Evolutionary conservation across 768 basidiomycete genomes (phyloP).

Genomic region (Pisolithus tinctorius): DNA sequence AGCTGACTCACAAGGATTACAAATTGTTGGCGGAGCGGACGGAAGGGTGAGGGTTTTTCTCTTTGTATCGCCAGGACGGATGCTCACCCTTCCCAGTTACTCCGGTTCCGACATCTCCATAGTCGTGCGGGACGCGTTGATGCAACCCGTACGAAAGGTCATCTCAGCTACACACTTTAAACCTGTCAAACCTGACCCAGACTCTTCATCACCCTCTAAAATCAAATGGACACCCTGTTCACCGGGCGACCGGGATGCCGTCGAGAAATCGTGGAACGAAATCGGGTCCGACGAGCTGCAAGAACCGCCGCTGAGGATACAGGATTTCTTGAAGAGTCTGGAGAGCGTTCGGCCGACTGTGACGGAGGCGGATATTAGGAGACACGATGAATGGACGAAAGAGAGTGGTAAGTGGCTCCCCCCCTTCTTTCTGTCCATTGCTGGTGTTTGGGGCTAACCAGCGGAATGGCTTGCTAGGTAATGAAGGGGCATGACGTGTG

Average conservation of each 20-base stretch:
- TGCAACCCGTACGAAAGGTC: conserved; percentile 98
- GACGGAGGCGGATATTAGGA: conserved; percentile 77
- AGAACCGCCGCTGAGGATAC: conserved; percentile 76
- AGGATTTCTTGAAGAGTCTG: conserved; percentile 79
- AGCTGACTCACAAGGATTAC: conserved; percentile 74
- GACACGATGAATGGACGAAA: conserved; percentile 77
- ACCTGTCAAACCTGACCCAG: conserved; percentile 28
- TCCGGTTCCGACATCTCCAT: conserved; percentile 95
- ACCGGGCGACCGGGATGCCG: conserved; percentile 79
- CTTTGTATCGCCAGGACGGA: not conserved
- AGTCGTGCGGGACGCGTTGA: conserved; percentile 91
- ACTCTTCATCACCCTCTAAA: conserved; percentile 14
- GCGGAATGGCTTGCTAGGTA: conserved; percentile 10
- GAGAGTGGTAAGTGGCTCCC: conserved; percentile 58
- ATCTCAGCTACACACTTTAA: conserved; percentile 95
- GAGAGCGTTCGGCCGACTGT: conserved; percentile 82
- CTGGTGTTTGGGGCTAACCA: not conserved
- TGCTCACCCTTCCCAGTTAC: conserved; percentile 38
- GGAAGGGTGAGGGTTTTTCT: conserved; percentile 52
- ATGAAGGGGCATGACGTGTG: conserved; percentile 24
- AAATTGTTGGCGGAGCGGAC: conserved; percentile 76
- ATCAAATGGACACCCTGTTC: conserved; percentile 93
- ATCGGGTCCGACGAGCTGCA: conserved; percentile 81
- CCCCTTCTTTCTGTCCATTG: not conserved
- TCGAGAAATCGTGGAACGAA: conserved; percentile 87